A percentile compares a stretch with the other conserved stretches of the same genome.
These are phyloP conservation scores for Pseudogymnoascus sp. DNA, from an alignment of 2,329 filamentous ascomycete species.

Conservation along the genomic window DNA sequence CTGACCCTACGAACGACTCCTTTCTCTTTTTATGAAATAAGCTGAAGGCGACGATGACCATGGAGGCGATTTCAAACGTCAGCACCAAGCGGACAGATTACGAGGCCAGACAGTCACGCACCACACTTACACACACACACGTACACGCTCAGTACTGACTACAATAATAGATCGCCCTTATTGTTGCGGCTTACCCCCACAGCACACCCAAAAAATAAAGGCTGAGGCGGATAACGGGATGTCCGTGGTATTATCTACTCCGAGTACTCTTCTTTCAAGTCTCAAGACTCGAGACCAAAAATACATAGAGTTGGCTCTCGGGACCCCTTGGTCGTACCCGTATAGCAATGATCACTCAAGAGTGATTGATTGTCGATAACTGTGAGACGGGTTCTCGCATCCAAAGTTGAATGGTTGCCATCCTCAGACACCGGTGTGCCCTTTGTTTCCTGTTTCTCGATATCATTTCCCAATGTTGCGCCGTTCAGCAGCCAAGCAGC, in stretches of 20 bases:
- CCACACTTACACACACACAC: not conserved
- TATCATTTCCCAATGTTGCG: not conserved
- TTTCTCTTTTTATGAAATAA: not conserved
- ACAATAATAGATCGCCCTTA: not conserved
- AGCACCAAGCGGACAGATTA: not conserved
- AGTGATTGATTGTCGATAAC: not conserved
- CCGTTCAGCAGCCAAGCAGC: not conserved
- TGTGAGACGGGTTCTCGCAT: not conserved
- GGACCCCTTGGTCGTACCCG: not conserved
- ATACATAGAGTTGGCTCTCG: not conserved
- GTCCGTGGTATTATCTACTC: not conserved
- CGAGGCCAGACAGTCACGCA: not conserved
- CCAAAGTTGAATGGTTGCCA: not conserved
- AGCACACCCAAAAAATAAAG: not conserved
- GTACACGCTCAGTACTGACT: not conserved
- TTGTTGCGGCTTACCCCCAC: not conserved
- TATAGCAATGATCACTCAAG: not conserved
- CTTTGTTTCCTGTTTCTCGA: constrained; percentile 1
- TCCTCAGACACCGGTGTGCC: not conserved
- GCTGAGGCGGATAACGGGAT: not conserved
- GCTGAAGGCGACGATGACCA: not conserved
- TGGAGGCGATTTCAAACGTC: not conserved
- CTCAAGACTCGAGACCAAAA: not conserved
- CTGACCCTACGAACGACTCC: not conserved
- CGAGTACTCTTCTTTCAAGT: not conserved